Evolutionary conservation across 139 green algal species (phyloP), one percentile per base, ranked within the genome.

Genomic region (Volvox reticuliferus): DNA sequence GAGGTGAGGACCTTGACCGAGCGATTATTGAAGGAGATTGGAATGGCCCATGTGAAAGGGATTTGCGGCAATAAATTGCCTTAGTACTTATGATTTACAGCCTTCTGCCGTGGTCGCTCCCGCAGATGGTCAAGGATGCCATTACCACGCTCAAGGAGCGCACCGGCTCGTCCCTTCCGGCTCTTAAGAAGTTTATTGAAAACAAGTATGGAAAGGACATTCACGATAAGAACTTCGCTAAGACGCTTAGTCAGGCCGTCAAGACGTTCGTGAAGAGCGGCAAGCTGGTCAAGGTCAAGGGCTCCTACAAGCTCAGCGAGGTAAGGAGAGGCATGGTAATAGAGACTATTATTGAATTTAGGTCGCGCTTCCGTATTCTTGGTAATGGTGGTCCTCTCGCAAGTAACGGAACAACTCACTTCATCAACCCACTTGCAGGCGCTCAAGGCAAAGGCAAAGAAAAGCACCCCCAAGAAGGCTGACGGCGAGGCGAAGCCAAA

Each of bases 181-280:
- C 97, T 80, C 98, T 98, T 82, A 95, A 93, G 91, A 98, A 98
- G 96, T 95, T 92, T 86, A 93, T 99, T 61, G 93, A 92, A n/a
- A 86, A 87, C 68, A 97, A 96, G 89, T 95, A 97, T 94, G 89
- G 86, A 78, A 94, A 93, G 82, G 75, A 90, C 26, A 90, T 90
- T 21, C 86, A 90, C 75, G 68, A 87, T 69, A 90, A 85, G 79
- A 81, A 88, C 79, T 98, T 92, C 82, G 92, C 96, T 81, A 97
- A 97, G 94, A 92, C 86, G 24, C 86, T 96, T 2, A 90, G 61
- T 44, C 80, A 63, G 65, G 76, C 91, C 83, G 35, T 97, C 36
- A 96, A 95, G 88, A 92, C 93, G 1, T 88, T 97, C 37, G 91
- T 89, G 0, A 88, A 92, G 24, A 80, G 77, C 44, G 95, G 94